Evolutionary conservation across 2,329 filamentous ascomycete species (phyloP), one percentile per base, ranked within the genome.

Genomic region (Colletotrichum sp.): DNA sequence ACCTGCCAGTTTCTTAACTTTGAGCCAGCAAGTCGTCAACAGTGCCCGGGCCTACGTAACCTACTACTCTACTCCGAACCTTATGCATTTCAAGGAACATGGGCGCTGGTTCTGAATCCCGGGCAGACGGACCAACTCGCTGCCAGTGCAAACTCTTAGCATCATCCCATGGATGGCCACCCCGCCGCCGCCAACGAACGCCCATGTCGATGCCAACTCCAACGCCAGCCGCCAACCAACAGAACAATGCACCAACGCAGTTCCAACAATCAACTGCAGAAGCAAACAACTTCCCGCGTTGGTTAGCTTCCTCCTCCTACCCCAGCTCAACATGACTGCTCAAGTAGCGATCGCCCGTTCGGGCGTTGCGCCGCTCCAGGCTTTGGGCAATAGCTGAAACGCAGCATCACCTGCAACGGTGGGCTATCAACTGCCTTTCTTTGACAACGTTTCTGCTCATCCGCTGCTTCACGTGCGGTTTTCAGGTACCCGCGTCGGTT

Each of bases 361-460:
- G 65, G 64, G 65, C 59, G 70, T 60, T 69, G 64, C 71, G 70
- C 74, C 70, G 70, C 65, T 68, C 24, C 70, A 26, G 28, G n/a
- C 30, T 24, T n/a, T 66, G 18, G 28, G 26, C 59, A 52, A 18
- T 13, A 64, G 57, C 30, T 76, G 74, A 73, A 76, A 69, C 65
- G 49, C 32, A 52, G 74, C 36, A 60, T 59, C 66, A 32, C 34
- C 36, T 60, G 57, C 70, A 76, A 76, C 74, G 71, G 74, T 49
- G 21, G 68, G 24, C 34, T 34, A 64, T 64, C 70, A 60, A 55
- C 59, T 63, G 28, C 66, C 36, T 66, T 73, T 62, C 62, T 71
- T 71, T 62, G 66, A 71, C 28, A 62, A 71, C 67, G 52, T 59
- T 32, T 57, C 66, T 49, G 34, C 30, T 8, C 55, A 68, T 32